Evolutionary conservation across 305 asterid genomes (phyloP), one percentile per base, ranked within the genome.

Genomic region (Andrographis paniculata): DNA sequence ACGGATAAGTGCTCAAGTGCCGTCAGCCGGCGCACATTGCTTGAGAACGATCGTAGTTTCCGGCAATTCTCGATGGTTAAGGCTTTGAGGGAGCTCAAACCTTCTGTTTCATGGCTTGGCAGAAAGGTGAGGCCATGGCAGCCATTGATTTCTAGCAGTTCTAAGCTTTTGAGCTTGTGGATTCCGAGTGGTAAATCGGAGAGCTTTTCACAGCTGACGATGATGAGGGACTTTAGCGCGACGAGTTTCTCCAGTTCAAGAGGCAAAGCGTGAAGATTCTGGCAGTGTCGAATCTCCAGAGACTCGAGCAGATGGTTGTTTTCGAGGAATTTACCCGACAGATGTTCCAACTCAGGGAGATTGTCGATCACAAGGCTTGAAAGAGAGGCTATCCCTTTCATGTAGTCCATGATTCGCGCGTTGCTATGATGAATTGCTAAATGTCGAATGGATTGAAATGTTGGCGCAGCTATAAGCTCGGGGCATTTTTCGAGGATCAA

Each of bases 1-100:
- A 64, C 16, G 53, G 60, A 40, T 20, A 64, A 28, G 16, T 54
- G 39, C 42, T 59, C 50, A 1, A 65, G 62, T 39, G 71, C 54
- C 16, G 54, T 35, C 24, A 59, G 63, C 48, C 49, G 57, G 38
- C 53, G 58, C 14, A 59, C 35, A 9, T 58, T 53, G 6, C 44
- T 45, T 17, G 71, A 52, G 20, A 64, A 16, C 20, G 58, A 35
- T 23, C 28, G 27, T 38, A 59, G 61, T 10, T 28, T 59, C 16
- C 54, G 48, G 45, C 71, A 59, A 27, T 65, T 59, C 17, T 50
- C 61, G 14, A 65, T 44, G 39, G 48, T 18, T 1, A 65, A 54
- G 14, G 36, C 55, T 48, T 53, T 37, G 20, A 59, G 63, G 19
- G 62, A 59, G 0, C 28, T 20, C 23, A 59, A 42, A 30, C 59